Base-by-base conservation (phyloP, 2,329 filamentous ascomycete species). In the Orbilia brochopaga region DNA sequence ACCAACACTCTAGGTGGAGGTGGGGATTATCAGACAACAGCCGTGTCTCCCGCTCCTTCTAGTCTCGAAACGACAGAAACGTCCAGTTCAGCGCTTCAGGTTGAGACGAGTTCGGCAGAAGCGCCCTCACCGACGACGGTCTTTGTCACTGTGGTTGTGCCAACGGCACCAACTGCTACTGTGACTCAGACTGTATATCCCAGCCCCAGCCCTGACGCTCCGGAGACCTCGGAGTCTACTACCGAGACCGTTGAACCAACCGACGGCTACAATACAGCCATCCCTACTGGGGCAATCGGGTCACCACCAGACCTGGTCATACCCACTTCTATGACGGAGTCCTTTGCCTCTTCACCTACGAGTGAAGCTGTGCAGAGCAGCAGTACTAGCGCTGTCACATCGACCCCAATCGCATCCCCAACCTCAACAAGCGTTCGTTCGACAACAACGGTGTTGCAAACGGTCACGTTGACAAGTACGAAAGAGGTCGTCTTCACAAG, bases 171-270 rank as follows among this genome's bases (percentile, higher is more conserved):
- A 32, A 65, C 61, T 1, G 42, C 53, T 11, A 65, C 61, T 5
- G 61, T 65, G 6, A 65, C 61, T 2, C 7, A 65, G 53, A 72
- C 67, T 1, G 30, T 72, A 7, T 72, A 61, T 21, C 67, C 67
- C 2, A 72, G 60, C 24, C 15, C 17, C 11, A 46, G 35, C 11
- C 10, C 55, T 21, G 51, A 32, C 54, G 35, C 37, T 40, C 53
- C 27, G 48, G 58, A 58, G 30, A 52, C 50, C 48, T 54, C 54
- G 21, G 23, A 32, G n/a, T 17, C 66, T 3, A 54, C 66, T 3
- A 54, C 44, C 2, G 66, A 32, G 10, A 23, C 42, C 10, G 6
- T 46, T 32, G 19, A 24, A 23, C 42, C 60, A 8, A 70, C 59
- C 4, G 35, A 13, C 35, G 21, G 24, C 17, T 55, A 50, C 35